Evolutionary conservation across 2,329 filamentous ascomycete species (phyloP).

Genomic region (Conoideocrella luteorostrata): DNA sequence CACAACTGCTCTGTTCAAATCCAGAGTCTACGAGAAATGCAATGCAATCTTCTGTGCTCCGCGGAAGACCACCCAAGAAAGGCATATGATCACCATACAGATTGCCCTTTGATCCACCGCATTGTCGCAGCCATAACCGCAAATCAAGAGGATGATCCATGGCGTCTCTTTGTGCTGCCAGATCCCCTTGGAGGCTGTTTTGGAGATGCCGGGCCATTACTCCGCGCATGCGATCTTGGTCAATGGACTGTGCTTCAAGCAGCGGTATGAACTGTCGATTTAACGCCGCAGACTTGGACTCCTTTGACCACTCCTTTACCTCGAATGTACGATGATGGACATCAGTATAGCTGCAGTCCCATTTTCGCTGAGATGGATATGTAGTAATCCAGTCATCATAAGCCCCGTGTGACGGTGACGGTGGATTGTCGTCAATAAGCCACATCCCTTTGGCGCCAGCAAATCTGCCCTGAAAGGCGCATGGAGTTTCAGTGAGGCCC

Average conservation of each 20-base stretch:
- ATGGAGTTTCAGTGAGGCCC: constrained; percentile 48
- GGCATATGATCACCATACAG: constrained; percentile 32
- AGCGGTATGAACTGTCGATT: constrained; percentile 66
- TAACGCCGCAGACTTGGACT: constrained; percentile 41
- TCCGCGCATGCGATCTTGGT: constrained; percentile 36
- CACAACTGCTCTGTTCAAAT: constrained; percentile 45
- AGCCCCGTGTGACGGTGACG: constrained; percentile 18
- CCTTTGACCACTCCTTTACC: constrained; percentile 37
- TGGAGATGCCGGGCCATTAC: constrained; percentile 43
- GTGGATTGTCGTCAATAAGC: constrained; percentile 50
- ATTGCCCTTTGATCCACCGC: constrained; percentile 28
- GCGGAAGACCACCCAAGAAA: constrained; percentile 46
- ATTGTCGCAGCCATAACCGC: constrained; percentile 46
- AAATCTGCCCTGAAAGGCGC: constrained; percentile 63
- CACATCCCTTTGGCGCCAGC: constrained; percentile 72
- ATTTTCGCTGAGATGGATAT: constrained; percentile 63
- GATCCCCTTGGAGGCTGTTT: constrained; percentile 42
- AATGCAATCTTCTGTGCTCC: constrained; percentile 42
- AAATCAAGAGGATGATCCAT: constrained; percentile 44
- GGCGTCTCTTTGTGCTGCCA: constrained; percentile 44
- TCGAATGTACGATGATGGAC: constrained; percentile 57
- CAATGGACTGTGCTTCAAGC: constrained; percentile 51
- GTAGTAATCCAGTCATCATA: constrained; percentile 59
- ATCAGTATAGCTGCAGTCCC: constrained; percentile 44
- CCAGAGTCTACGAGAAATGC: constrained; percentile 52